Base-by-base conservation (phyloP, 495 filamentous ascomycete genomes). In the Penicillium pancosmium region DNA sequence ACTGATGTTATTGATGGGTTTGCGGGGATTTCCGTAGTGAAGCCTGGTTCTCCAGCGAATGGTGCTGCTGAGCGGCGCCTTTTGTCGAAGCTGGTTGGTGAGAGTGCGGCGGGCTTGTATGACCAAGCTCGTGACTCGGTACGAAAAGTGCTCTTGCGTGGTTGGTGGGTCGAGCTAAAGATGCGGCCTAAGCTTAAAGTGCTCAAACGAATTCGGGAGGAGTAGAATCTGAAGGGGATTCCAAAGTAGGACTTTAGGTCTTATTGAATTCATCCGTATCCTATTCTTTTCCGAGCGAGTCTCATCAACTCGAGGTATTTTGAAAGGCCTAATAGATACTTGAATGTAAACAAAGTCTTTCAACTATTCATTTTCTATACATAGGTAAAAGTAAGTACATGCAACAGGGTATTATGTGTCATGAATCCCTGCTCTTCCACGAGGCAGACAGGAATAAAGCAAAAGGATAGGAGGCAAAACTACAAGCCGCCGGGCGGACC, bases 1-100 rank as follows among this genome's bases (percentile, higher is more conserved):
- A 71, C 94, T 9, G 83, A 82, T 18, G 81, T 83, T 0, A 82
- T 96, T 1, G 74, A 86, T 55, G 91, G 87, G 0, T 95, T 87
- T 71, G 82, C 80, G 12, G 91, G 93, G 0, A 61, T 96, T 11
- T 81, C 83, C 57, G 44, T 96, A 18, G 60, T 90, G 50, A 81
- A 75, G 54, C 86, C 87, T 3, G 83, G 80, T 10, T 68, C 74
- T 15, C 41, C 68, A 5, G 67, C 72, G 0, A 66, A 63, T 33
- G 78, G 69, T 0, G 58, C 56, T 15, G 70, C 69, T 23, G 73
- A 75, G 53, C 66, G 59, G 44, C 64, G 62, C 51, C 64, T 75
- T 35, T 18, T 77, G n/a, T 36, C 50, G 5, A 34, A 36, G 8
- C 0, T 77, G n/a, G 38, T 57, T 8, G 74, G 73, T 19, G 43